Conservation (phyloP, 108 stramenopile genomes). For the Skeletonema marinoi region DNA sequence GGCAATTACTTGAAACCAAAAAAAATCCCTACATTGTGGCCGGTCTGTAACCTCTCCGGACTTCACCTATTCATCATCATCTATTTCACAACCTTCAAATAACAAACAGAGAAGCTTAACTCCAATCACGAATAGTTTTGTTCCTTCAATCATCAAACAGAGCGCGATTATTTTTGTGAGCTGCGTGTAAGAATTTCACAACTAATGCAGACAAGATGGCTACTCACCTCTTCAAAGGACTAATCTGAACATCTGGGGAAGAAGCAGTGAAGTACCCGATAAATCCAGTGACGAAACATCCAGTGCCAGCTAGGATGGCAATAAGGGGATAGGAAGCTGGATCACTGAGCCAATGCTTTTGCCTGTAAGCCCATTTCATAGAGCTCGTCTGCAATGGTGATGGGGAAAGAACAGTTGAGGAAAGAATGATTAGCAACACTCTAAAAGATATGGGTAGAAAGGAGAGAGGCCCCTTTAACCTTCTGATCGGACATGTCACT, state of each 20-base stretch:
- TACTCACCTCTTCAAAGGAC: conserved; percentile 36
- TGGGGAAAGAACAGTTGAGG: background rate
- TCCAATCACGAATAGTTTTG: conserved; percentile 37
- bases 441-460: background rate
- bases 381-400: conserved; percentile 22
- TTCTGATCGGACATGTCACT: background rate
- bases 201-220: background rate
- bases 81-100: background rate
- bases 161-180: background rate
- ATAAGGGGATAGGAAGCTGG: conserved; percentile 35
- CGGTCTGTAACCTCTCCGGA: background rate
- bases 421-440: background rate
- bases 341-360: conserved; percentile 44
- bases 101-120: background rate
- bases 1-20: too few species aligned
- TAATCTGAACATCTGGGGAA: conserved; percentile 37
- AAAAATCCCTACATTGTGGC: background rate
- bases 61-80: background rate
- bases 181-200: background rate
- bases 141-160: conserved; percentile 10
- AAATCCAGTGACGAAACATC: conserved; percentile 22
- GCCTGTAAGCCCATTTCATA: conserved; percentile 43
- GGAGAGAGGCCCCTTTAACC: background rate
- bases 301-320: conserved; percentile 19
- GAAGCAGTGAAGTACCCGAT: conserved; percentile 17